Evolutionary conservation across 202 grass and related monocot genomes (phyloP).

Genomic region (Brachypodium distachyon): DNA sequence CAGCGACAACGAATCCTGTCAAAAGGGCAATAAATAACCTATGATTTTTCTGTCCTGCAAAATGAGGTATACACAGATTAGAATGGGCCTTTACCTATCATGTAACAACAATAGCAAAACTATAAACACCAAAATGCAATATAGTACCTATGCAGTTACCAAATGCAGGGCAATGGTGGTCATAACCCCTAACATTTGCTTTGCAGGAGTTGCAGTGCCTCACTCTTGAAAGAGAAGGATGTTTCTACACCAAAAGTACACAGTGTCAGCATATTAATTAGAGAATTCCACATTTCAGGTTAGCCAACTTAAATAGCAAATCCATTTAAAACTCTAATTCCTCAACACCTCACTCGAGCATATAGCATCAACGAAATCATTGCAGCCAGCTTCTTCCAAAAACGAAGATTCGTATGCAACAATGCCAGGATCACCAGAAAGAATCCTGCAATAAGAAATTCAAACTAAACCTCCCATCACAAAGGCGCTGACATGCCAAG

Average conservation of each 20-base stretch:
- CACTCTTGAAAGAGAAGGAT: conserved; percentile 58
- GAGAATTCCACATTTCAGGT: conserved; percentile 5
- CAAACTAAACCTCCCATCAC: background rate
- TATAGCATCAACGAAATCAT: conserved; percentile 52
- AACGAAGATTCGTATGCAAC: conserved; percentile 63
- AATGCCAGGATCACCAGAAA: conserved; percentile 85
- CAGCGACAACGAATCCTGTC: conserved; percentile 88
- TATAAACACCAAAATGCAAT: conserved; percentile 11
- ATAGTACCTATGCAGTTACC: conserved; percentile 90
- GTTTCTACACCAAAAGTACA: conserved; percentile 47
- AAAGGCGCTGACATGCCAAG: background rate
- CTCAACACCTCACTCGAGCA: conserved; percentile 46
- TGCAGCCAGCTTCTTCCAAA: conserved; percentile 57
- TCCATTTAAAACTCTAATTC: conserved; percentile 28
- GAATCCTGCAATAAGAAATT: conserved; percentile 60
- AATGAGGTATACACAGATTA: conserved; percentile 3
- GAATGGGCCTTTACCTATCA: background rate
- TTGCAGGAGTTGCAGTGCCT: conserved; percentile 80
- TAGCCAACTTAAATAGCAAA: conserved; percentile 11
- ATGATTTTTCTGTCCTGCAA: conserved; percentile 84
- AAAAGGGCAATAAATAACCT: conserved; percentile 81
- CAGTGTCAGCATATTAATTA: conserved; percentile 1
- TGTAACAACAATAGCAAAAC: background rate
- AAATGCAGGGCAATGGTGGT: conserved; percentile 94
- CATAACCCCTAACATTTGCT: conserved; percentile 71